phyloP scores from a whole-genome alignment of 345 rosid species.

The Heritiera littoralis region DNA sequence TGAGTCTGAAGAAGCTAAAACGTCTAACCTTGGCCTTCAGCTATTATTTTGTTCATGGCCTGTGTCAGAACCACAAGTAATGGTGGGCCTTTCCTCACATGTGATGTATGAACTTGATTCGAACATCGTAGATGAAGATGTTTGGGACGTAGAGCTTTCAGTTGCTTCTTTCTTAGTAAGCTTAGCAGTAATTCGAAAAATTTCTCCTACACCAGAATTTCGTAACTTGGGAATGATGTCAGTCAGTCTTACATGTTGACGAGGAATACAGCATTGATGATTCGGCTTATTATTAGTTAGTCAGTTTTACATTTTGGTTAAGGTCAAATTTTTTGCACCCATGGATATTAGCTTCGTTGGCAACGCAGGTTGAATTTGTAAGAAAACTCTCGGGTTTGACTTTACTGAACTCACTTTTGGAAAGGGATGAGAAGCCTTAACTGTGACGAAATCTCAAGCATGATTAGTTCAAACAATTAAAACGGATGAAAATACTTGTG shows the following conservation, averaged over 20 bases:
- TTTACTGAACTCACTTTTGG: too few species aligned
- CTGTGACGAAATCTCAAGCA: too few species aligned
- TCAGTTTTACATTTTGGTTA: too few species aligned
- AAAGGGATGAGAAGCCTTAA: too few species aligned
- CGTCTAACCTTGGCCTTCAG: neutral
- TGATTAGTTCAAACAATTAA: too few species aligned
- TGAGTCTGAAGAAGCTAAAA: constrained; percentile 12
- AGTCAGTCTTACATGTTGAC: constrained; percentile 15
- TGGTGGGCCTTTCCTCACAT: constrained; percentile 12
- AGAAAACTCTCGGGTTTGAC: too few species aligned
- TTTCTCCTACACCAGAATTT: constrained; percentile 41
- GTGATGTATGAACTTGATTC: constrained; percentile 19
- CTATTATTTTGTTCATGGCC: constrained; percentile 19
- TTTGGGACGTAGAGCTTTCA: constrained; percentile 16
- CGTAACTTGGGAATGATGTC: constrained; percentile 37
- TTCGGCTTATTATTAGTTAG: too few species aligned
- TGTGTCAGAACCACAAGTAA: constrained; percentile 13
- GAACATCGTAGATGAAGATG: constrained; percentile 11
- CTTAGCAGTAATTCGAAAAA: constrained; percentile 23
- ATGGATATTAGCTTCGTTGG: too few species aligned
- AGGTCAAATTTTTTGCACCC: too few species aligned
- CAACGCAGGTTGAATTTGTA: too few species aligned
- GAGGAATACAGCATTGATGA: constrained; percentile 17
- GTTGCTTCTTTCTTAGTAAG: constrained; percentile 12
- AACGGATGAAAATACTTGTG: too few species aligned